Base-by-base conservation (phyloP, 2,329 filamentous ascomycete genomes). In the Nemania sp. region DNA sequence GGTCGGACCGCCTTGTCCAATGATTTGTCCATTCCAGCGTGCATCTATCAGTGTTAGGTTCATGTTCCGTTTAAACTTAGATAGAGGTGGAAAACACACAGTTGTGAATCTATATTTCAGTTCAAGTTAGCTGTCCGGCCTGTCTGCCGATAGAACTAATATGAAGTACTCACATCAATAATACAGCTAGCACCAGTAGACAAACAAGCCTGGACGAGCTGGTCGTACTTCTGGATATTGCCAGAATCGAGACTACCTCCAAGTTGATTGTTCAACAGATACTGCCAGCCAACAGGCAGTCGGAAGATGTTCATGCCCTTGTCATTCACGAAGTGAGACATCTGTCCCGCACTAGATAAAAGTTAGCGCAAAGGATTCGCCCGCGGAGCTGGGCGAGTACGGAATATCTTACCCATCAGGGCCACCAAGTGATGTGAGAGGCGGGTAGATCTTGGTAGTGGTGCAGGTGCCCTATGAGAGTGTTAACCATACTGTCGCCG, bases 1-100 rank as follows among this genome's bases (percentile, higher is more conserved):
- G 0, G 76, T 76, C 0, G 83, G 82, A 0, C 83, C 84, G 24
- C 83, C 84, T 65, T 87, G 83, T 1, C 84, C 84, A 45, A 88
- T 77, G 59, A 88, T 82, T 3, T 69, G 67, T n/a, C 79, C 79
- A 60, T 88, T 79, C 75, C 80, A 86, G 30, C 84, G 76, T 0
- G 77, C 82, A 31, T 62, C n/a, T n/a, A n/a, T n/a, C n/a, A n/a
- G n/a, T n/a, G n/a, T n/a, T n/a, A n/a, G n/a, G n/a, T n/a, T n/a
- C n/a, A n/a, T n/a, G n/a, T n/a, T n/a, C n/a, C n/a, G n/a, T n/a
- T n/a, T n/a, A n/a, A n/a, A n/a, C n/a, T n/a, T n/a, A n/a, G n/a
- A n/a, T n/a, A n/a, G n/a, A n/a, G n/a, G n/a, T n/a, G n/a, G n/a
- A n/a, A n/a, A n/a, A n/a, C n/a, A n/a, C n/a, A n/a, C n/a, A 66